These are phyloP conservation scores for Gymnopilus dilepis DNA, from an alignment of 768 basidiomycete genomes.

Conservation along the genomic window DNA sequence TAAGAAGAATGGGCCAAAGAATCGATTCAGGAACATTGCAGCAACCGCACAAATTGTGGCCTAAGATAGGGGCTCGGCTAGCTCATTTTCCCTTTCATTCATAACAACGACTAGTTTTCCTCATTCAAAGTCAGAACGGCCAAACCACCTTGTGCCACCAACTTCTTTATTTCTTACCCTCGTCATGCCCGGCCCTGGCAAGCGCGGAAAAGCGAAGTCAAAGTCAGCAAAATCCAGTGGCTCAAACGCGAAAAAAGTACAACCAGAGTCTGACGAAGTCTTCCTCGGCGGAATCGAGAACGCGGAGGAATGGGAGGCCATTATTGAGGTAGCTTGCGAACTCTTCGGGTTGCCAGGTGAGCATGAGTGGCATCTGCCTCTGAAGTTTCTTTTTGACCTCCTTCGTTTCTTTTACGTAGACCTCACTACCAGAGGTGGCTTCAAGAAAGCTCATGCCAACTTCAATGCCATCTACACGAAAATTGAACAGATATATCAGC, in stretches of 20 bases:
- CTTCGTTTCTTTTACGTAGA: slow-evolving; percentile 40
- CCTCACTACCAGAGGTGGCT: slow-evolving; percentile 56
- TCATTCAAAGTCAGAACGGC: too few species aligned
- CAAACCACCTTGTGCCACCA: not conserved
- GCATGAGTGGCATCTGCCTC: not conserved
- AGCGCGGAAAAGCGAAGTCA: slow-evolving; percentile 13
- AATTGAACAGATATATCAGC: slow-evolving; percentile 55
- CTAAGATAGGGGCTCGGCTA: not conserved
- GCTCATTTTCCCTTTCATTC: not conserved
- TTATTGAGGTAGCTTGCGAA: slow-evolving; percentile 53
- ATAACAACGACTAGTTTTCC: not conserved
- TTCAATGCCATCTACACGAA: slow-evolving; percentile 57
- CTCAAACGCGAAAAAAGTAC: slow-evolving; percentile 1
- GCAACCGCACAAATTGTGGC: not conserved
- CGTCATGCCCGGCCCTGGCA: slow-evolving; percentile 27
- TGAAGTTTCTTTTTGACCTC: not conserved
- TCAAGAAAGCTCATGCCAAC: slow-evolving; percentile 66
- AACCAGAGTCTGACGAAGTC: slow-evolving; percentile 21
- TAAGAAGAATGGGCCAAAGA: not conserved
- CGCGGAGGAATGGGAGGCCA: slow-evolving; percentile 52
- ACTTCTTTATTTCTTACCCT: not conserved
- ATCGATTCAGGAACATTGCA: not conserved
- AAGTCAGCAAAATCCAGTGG: slow-evolving; percentile 19
- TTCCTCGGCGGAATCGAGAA: slow-evolving; percentile 51
- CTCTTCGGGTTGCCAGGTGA: slow-evolving; percentile 60